These are phyloP conservation scores for Golubevia pallescens DNA, from an alignment of 1,284 basidiomycete species.

Conservation along the genomic window DNA sequence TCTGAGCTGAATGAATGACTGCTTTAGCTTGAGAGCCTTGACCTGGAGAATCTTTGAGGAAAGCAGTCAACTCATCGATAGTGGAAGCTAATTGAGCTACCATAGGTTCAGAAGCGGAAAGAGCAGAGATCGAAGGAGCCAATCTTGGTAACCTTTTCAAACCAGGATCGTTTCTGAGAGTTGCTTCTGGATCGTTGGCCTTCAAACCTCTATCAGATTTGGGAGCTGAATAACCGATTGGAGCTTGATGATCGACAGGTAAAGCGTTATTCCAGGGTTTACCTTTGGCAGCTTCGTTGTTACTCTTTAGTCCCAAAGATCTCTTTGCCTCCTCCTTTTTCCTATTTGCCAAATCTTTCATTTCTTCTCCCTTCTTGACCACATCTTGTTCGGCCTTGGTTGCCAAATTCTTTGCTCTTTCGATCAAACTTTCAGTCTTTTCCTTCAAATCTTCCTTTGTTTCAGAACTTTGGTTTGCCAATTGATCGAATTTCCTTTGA, in stretches of 20 bases:
- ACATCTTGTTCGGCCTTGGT: background rate
- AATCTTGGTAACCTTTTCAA: constrained; percentile 71
- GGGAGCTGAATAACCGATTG: constrained; percentile 31
- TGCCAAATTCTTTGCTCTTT: background rate
- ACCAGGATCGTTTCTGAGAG: constrained; percentile 44
- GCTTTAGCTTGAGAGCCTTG: background rate
- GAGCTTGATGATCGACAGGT: constrained; percentile 44
- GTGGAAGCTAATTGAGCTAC: constrained; percentile 89
- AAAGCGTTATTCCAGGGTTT: constrained; percentile 10
- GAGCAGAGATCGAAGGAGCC: constrained; percentile 78
- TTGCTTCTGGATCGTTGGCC: constrained; percentile 28
- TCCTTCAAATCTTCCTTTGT: background rate
- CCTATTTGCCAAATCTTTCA: background rate
- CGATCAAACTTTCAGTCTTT: background rate
- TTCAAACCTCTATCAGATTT: constrained; percentile 42
- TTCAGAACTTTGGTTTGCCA: too few species aligned
- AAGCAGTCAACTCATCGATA: constrained; percentile 88
- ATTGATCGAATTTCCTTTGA: too few species aligned
- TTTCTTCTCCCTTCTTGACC: background rate
- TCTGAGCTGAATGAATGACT: constrained; percentile 66
- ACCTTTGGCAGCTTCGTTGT: background rate
- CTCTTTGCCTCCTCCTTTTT: too few species aligned
- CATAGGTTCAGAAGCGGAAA: constrained; percentile 81
- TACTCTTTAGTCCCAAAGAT: background rate
- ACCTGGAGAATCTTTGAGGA: constrained; percentile 69